Evolutionary conservation across 768 basidiomycete species (phyloP).

Genomic region (Tulasnella sp.): DNA sequence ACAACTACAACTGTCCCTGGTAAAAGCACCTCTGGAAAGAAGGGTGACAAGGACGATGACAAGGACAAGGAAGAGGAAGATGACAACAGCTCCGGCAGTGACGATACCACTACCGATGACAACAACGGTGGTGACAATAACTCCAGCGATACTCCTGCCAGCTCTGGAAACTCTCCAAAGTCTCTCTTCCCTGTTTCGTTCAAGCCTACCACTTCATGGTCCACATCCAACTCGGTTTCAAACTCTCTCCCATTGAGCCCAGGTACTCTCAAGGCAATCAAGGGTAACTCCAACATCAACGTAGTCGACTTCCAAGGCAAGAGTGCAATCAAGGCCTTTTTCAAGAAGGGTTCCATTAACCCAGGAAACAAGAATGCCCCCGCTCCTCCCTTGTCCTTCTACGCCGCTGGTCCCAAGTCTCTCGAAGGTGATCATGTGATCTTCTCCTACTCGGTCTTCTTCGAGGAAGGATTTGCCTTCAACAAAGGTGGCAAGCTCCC

Average conservation of each 20-base stretch:
- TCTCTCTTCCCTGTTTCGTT: too few species aligned
- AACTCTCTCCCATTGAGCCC: constrained; percentile 22
- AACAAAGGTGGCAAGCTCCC: constrained; percentile 60
- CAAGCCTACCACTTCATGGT: not conserved
- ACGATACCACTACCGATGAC: not conserved
- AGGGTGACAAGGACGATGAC: not conserved
- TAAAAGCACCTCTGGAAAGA: not conserved
- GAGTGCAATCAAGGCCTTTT: constrained; percentile 13
- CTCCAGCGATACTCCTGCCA: not conserved
- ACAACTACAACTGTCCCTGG: not conserved
- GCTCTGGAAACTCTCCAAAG: too few species aligned
- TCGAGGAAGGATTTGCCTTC: constrained; percentile 50
- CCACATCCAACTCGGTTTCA: not conserved
- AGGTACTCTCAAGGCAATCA: constrained; percentile 25
- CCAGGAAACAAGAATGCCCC: not conserved
- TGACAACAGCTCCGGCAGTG: not conserved
- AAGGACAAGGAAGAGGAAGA: constrained; percentile 4
- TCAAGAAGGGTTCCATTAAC: constrained; percentile 6
- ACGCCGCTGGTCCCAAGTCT: constrained; percentile 41
- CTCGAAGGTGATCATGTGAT: constrained; percentile 49
- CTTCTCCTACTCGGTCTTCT: constrained; percentile 56
- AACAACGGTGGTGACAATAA: not conserved
- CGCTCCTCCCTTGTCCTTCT: constrained; percentile 45
- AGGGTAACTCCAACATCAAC: constrained; percentile 33
- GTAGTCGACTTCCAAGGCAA: constrained; percentile 38